Percentiles rank a stretch among this genome's conserved stretches.
phyloP scores from a whole-genome alignment of 305 asterid genomes.

The Vinca major region DNA sequence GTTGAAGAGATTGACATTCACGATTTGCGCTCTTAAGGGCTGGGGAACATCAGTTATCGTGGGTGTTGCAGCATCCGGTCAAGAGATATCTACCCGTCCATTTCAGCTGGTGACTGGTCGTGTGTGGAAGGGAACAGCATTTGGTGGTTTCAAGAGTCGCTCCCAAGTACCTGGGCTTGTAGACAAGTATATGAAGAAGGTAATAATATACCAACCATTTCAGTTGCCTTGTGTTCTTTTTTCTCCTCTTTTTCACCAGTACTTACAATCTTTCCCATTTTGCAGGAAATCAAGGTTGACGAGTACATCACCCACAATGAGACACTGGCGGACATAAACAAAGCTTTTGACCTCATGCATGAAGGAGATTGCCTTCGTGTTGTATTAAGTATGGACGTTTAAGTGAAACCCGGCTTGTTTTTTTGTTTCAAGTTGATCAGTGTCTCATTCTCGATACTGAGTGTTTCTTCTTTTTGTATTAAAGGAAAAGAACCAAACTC shows the following conservation, averaged over 20 bases:
- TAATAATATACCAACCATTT: constrained; percentile 15
- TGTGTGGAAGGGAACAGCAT: constrained; percentile 99
- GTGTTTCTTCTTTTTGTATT: background rate
- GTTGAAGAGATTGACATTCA: background rate
- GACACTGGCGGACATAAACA: constrained; percentile 71
- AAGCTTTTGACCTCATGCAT: constrained; percentile 91
- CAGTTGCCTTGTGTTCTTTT: background rate
- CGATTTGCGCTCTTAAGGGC: constrained; percentile 37
- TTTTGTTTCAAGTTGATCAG: background rate
- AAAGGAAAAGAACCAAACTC: background rate
- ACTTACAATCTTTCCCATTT: background rate
- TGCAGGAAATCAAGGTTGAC: constrained; percentile 96
- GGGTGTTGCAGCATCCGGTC: constrained; percentile 99
- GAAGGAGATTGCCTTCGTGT: constrained; percentile 81
- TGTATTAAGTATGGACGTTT: constrained; percentile 52
- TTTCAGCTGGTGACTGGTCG: constrained; percentile 99
- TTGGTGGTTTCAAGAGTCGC: constrained; percentile 97
- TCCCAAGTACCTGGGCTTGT: constrained; percentile 99
- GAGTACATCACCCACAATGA: constrained; percentile 85
- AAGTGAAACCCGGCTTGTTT: constrained; percentile 4
- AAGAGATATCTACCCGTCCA: constrained; percentile 97
- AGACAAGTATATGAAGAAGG: constrained; percentile 88
- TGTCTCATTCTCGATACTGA: background rate
- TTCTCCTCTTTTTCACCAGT: background rate
- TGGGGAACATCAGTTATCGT: constrained; percentile 99